These are phyloP conservation scores for Lophiotrema nucula DNA, from an alignment of 495 filamentous ascomycete genomes.

Conservation along the genomic window DNA sequence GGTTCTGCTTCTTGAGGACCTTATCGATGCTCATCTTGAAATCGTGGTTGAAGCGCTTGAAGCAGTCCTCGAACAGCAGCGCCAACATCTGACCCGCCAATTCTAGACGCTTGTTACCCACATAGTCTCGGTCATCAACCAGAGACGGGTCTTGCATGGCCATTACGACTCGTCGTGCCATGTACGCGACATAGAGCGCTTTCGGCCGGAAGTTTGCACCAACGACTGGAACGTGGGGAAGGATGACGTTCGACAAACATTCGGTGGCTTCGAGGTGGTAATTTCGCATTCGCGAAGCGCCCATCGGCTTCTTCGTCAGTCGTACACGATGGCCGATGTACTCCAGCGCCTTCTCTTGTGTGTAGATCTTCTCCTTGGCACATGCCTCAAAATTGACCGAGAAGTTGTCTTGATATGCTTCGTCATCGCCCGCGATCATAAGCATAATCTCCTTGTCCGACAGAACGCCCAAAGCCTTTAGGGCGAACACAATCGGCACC, in stretches of 20 bases:
- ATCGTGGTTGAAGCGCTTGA: conserved; percentile 86
- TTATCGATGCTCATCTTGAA: conserved; percentile 92
- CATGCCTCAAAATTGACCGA: conserved; percentile 91
- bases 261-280: conserved; percentile 87
- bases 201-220: conserved; percentile 92
- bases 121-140: conserved; percentile 95
- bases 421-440: conserved; percentile 80
- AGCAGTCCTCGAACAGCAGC: conserved; percentile 94
- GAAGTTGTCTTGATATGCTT: conserved; percentile 87
- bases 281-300: conserved; percentile 58
- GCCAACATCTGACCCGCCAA: conserved; percentile 90
- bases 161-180: conserved; percentile 92
- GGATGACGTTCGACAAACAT: conserved; percentile 82
- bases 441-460: conserved; percentile 92
- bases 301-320: conserved; percentile 65
- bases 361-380: conserved; percentile 74
- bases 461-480: conserved; percentile 91
- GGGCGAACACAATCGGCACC: conserved; percentile 83
- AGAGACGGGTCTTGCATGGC: conserved; percentile 81
- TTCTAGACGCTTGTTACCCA: conserved; percentile 95
- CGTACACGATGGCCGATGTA: conserved; percentile 83
- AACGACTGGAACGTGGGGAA: conserved; percentile 88
- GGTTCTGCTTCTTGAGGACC: conserved; percentile 82
- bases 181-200: conserved; percentile 91
- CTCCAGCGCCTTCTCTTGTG: conserved; percentile 91